Base-by-base conservation (phyloP, 768 basidiomycete species). In the Tulasnella sp. region DNA sequence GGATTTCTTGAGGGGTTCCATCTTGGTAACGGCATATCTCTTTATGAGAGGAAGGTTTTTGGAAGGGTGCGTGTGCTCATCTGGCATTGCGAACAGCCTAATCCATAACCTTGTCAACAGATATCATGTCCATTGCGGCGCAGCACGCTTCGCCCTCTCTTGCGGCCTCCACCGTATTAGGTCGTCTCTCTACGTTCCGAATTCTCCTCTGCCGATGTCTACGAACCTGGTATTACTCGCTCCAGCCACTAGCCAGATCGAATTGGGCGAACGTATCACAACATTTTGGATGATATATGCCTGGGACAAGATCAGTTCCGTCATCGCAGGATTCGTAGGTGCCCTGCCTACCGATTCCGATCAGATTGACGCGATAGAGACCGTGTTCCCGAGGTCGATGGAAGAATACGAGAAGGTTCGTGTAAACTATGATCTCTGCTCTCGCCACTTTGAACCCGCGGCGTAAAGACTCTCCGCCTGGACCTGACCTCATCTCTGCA, bases 91-190 rank as follows among this genome's bases (percentile, higher is more conserved):
- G 17, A n/a, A n/a, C n/a, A n/a, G n/a, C 34, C n/a, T 31, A 14
- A 2, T 23, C 45, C 12, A n/a, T 29, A 2, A 48, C 12, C 46
- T 11, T 29, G 39, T 23, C 19, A 25, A 49, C 3, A 57, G 55
- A 21, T 57, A 57, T 32, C 55, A 57, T 43, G 15, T 39, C 11
- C 77, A 79, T 0, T 82, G 80, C 58, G 81, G 84, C 0, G 85
- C 86, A 0, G 81, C 83, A 1, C 74, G 83, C 11, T 70, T 89
- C 43, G 80, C 82, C 8, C 69, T 88, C 27, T 85, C 88, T 63
- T 83, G 77, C 64, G 82, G 83, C 4, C 76, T 90, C 31, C 59
- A 61, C 31, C 34, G 37, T 14, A 43, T 61, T 17, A 35, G 21
- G 32, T 60, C 59, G 12, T 37, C 35, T 7, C 45, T 59, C 9